These are phyloP conservation scores for Trypanosoma melophagium DNA, from an alignment of 208 protist genomes.

Conservation along the genomic window DNA sequence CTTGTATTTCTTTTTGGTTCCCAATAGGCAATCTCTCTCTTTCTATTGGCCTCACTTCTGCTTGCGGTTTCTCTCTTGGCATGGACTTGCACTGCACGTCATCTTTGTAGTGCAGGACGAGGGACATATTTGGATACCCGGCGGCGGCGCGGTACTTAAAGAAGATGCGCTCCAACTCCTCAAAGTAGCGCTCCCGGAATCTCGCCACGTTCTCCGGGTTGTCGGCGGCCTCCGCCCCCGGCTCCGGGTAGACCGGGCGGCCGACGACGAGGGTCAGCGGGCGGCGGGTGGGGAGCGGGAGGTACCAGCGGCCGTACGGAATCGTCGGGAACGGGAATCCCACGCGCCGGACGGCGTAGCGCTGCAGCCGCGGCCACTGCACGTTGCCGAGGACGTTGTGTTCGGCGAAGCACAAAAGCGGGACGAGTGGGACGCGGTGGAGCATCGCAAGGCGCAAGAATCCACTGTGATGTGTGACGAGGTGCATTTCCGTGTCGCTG, in stretches of 20 bases:
- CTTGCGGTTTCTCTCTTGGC: background rate
- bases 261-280: slow-evolving; percentile 66
- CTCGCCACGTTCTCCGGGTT: slow-evolving; percentile 41
- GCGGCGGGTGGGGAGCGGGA: slow-evolving; percentile 47
- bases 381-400: slow-evolving; percentile 69
- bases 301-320: slow-evolving; percentile 51
- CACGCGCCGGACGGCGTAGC: slow-evolving; percentile 48
- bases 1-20: background rate
- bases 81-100: slow-evolving; percentile 9
- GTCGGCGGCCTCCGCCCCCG: slow-evolving; percentile 33
- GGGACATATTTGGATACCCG: slow-evolving; percentile 64
- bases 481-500: slow-evolving; percentile 61
- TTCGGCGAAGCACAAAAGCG: slow-evolving; percentile 68
- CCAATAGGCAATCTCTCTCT: background rate
- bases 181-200: slow-evolving; percentile 54
- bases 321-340: slow-evolving; percentile 68
- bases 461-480: slow-evolving; percentile 68
- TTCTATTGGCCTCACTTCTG: background rate
- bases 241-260: slow-evolving; percentile 42
- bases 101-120: slow-evolving; percentile 53
- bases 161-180: slow-evolving; percentile 54
- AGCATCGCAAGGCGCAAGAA: slow-evolving; percentile 63
- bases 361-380: slow-evolving; percentile 43
- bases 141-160: slow-evolving; percentile 51
- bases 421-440: slow-evolving; percentile 55